phyloP scores from a whole-genome alignment of 2,329 filamentous ascomycete species.

The Zopfia rhizophila region DNA sequence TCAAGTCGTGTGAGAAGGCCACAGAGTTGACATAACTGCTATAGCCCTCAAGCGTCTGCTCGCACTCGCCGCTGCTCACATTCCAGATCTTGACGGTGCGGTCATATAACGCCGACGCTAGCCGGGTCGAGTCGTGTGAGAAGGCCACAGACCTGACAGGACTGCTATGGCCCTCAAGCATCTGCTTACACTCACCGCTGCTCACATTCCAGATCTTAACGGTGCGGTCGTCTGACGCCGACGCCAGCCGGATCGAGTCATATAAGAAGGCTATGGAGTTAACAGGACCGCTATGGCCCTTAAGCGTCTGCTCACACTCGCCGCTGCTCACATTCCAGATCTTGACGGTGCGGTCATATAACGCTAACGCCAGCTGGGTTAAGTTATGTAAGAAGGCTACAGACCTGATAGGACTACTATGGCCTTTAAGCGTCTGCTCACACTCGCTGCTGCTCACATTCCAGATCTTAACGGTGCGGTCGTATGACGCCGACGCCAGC shows the following conservation, averaged over 20 bases:
- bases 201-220: constrained; percentile 28
- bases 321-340: constrained; percentile 25
- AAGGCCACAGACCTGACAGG: constrained; percentile 21
- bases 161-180: constrained; percentile 3
- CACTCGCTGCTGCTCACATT: constrained; percentile 16
- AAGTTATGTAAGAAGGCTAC: constrained; percentile 27
- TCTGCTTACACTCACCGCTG: constrained; percentile 14
- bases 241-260: constrained; percentile 22
- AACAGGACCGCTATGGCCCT: constrained; percentile 10
- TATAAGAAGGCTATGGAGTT: constrained; percentile 23
- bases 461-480: constrained; percentile 27
- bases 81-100: constrained; percentile 14
- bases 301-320: constrained; percentile 15
- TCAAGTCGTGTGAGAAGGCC: no score
- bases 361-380: constrained; percentile 22
- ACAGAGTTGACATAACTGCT: no score
- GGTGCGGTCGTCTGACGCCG: constrained; percentile 22
- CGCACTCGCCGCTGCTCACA: constrained; percentile 10
- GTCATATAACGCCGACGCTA: constrained; percentile 24
- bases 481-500: constrained; percentile 26
- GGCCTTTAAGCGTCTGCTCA: constrained; percentile 5
- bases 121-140: constrained; percentile 24
- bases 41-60: constrained; percentile 27
- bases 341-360: constrained; percentile 21
- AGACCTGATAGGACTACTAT: constrained; percentile 3